Evolutionary conservation across 768 basidiomycete species (phyloP).

Genomic region (Mycena olivaceomarginata): DNA sequence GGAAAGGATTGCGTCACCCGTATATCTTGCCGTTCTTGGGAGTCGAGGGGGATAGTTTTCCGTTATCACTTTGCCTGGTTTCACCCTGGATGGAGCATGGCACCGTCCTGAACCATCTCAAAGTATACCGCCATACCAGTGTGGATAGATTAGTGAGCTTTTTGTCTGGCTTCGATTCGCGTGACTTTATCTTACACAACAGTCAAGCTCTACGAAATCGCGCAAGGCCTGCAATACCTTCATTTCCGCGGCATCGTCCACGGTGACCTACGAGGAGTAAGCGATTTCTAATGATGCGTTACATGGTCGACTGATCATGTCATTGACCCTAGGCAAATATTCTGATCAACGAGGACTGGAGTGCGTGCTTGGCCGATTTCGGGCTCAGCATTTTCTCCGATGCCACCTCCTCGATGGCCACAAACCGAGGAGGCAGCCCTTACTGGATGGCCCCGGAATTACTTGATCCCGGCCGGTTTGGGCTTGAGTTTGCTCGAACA

Average conservation of each 20-base stretch:
- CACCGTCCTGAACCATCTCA: not conserved
- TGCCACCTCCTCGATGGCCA: not conserved
- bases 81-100: not conserved
- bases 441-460: not conserved
- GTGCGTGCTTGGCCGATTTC: conserved; percentile 1
- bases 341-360: not conserved
- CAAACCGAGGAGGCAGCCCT: not conserved
- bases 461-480: not conserved
- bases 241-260: not conserved
- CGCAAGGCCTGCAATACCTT: not conserved
- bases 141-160: not conserved
- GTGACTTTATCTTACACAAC: not conserved
- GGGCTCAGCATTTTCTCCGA: not conserved
- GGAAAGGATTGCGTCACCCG: not conserved
- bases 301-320: not conserved
- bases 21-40: not conserved
- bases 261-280: not conserved
- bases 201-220: not conserved
- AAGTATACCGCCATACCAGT: not conserved
- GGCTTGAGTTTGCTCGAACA: conserved; percentile 3
- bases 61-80: not conserved
- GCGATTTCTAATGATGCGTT: not conserved
- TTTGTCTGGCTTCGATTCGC: not conserved
- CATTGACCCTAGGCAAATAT: not conserved
- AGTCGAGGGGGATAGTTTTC: not conserved